Evolutionary conservation across 768 basidiomycete species (phyloP).

Genomic region (Rubroboletus satanas): DNA sequence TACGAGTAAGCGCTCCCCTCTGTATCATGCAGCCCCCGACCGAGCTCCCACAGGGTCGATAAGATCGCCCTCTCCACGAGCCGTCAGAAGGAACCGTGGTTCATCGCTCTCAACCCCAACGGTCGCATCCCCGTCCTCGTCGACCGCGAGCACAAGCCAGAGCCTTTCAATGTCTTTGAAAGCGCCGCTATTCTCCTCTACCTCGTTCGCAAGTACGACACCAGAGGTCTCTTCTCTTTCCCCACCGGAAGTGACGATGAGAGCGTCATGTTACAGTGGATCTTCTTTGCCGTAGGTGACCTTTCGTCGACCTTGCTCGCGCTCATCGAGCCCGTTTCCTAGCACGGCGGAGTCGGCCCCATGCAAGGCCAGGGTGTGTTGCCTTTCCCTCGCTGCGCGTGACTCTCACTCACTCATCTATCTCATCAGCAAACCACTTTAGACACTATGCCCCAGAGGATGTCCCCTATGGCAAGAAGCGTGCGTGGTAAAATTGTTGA

Average conservation of each 20-base stretch:
- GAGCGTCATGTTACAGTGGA: slow-evolving; percentile 79
- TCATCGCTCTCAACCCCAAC: slow-evolving; percentile 69
- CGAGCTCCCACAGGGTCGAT: slow-evolving; percentile 36
- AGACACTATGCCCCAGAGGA: slow-evolving; percentile 58
- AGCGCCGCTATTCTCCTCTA: slow-evolving; percentile 82
- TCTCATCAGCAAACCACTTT: slow-evolving; percentile 62
- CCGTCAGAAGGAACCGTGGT: slow-evolving; percentile 81
- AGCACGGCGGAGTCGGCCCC: slow-evolving; percentile 83
- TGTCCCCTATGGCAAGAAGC: slow-evolving; percentile 64
- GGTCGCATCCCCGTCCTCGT: slow-evolving; percentile 67
- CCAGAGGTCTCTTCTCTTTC: slow-evolving; percentile 66
- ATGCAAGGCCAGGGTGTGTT: slow-evolving; percentile 70
- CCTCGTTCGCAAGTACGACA: slow-evolving; percentile 77
- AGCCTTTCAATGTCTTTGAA: slow-evolving; percentile 69
- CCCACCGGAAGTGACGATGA: slow-evolving; percentile 56
- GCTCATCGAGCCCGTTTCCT: slow-evolving; percentile 1
- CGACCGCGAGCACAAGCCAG: slow-evolving; percentile 48
- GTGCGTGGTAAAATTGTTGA: slow-evolving; percentile 30
- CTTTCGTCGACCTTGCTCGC: background rate
- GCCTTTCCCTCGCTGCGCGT: background rate
- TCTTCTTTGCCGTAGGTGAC: slow-evolving; percentile 67
- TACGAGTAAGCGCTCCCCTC: slow-evolving; percentile 42
- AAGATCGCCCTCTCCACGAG: slow-evolving; percentile 58
- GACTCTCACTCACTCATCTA: slow-evolving; percentile 8
- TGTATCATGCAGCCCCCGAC: background rate